These are phyloP conservation scores for Boletus reticuloceps DNA, from an alignment of 768 basidiomycete genomes.

Conservation along the genomic window DNA sequence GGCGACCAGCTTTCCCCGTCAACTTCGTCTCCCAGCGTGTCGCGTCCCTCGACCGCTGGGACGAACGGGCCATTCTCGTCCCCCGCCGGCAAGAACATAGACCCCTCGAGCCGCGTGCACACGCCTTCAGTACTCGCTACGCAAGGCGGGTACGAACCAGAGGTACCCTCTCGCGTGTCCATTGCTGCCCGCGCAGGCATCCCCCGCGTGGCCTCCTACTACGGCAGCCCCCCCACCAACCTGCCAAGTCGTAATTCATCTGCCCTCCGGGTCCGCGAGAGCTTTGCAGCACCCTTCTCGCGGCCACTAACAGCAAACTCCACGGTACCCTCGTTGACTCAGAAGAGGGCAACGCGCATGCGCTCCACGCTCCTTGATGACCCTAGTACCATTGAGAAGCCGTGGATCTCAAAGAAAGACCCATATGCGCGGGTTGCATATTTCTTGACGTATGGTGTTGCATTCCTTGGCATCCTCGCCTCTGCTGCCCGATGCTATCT, in stretches of 20 bases:
- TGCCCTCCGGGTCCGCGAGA: conserved; percentile 46
- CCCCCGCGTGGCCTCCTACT: conserved; percentile 38
- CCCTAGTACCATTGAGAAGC: conserved; percentile 42
- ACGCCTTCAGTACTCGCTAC: too few species aligned
- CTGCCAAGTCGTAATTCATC: conserved; percentile 33
- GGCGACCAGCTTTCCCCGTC: not conserved
- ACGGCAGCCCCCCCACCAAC: conserved; percentile 35
- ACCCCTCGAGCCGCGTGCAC: conserved; percentile 30
- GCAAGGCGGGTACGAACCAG: too few species aligned
- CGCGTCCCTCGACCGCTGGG: conserved; percentile 25
- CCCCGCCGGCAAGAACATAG: conserved; percentile 45
- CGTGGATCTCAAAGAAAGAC: conserved; percentile 56
- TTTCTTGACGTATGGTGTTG: conserved; percentile 52
- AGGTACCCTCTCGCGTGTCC: conserved; percentile 30
- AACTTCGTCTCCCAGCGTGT: not conserved
- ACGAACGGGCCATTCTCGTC: conserved; percentile 51
- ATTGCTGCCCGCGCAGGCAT: conserved; percentile 43
- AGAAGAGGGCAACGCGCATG: conserved; percentile 26
- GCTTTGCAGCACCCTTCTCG: conserved; percentile 56
- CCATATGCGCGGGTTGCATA: conserved; percentile 51
- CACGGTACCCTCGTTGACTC: conserved; percentile 39
- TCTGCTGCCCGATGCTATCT: conserved; percentile 57
- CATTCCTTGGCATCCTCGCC: conserved; percentile 51
- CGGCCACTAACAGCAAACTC: conserved; percentile 58
- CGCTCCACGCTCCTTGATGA: conserved; percentile 34